phyloP scores from a whole-genome alignment of 345 rosid genomes.

The Camelina sativa region DNA sequence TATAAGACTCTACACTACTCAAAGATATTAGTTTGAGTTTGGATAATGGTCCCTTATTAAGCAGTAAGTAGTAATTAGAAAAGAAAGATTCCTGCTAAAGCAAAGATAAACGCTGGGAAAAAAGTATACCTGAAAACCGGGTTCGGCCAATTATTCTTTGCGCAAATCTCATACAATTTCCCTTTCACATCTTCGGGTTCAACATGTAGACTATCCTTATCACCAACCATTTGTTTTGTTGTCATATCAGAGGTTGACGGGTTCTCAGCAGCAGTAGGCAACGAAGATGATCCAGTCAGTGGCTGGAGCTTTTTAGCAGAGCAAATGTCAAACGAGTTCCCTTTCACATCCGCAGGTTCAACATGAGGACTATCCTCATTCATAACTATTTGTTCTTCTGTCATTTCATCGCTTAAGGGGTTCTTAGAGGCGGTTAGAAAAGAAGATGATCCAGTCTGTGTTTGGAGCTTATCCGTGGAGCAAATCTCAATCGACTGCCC shows the following conservation, averaged over 20 bases:
- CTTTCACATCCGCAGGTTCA: background rate
- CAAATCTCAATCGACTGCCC: background rate
- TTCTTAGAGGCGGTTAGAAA: constrained; percentile 32
- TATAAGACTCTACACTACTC: background rate
- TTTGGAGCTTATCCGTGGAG: constrained; percentile 13
- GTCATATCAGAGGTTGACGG: constrained; percentile 47
- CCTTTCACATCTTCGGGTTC: background rate
- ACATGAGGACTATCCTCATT: background rate
- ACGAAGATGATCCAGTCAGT: constrained; percentile 47
- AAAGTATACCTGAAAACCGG: constrained; percentile 55
- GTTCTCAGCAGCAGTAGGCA: constrained; percentile 49
- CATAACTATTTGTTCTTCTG: background rate
- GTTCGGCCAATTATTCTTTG: constrained; percentile 58
- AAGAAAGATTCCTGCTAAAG: background rate
- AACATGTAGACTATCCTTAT: background rate
- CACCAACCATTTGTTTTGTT: background rate
- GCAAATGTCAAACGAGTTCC: background rate
- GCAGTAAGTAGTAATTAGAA: background rate
- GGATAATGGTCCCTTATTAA: background rate
- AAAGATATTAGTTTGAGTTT: background rate
- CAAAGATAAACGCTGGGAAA: background rate
- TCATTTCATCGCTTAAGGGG: constrained; percentile 32
- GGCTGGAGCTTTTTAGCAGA: background rate
- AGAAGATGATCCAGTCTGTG: constrained; percentile 48
- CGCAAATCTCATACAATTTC: background rate